These are phyloP conservation scores for Rosa chinensis DNA, from an alignment of 306 rosid genomes.

Conservation along the genomic window DNA sequence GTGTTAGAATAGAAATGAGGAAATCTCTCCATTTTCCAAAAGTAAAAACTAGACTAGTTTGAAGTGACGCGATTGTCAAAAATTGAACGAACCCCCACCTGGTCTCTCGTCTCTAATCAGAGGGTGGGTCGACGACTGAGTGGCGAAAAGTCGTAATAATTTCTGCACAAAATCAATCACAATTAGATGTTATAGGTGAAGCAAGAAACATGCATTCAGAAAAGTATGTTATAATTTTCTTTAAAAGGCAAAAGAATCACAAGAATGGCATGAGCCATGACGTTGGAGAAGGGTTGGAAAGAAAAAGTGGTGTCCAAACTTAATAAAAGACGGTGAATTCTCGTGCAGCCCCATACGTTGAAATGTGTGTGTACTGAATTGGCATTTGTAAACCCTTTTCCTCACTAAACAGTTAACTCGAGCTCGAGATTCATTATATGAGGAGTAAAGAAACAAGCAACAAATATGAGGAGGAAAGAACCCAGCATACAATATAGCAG, in stretches of 20 bases:
- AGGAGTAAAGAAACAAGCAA: constrained; percentile 40
- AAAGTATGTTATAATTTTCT: constrained; percentile 19
- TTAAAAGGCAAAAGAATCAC: constrained; percentile 55
- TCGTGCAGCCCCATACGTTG: constrained; percentile 45
- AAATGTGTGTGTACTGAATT: constrained; percentile 18
- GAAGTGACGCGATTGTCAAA: constrained; percentile 21
- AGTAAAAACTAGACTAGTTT: constrained; percentile 16
- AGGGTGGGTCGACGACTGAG: constrained; percentile 37
- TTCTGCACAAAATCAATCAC: constrained; percentile 48
- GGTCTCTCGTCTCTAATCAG: constrained; percentile 38
- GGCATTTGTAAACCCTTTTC: neutral
- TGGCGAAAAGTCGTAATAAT: constrained; percentile 43
- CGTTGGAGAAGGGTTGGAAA: constrained; percentile 27
- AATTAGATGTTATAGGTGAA: constrained; percentile 28
- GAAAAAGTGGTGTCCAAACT: constrained; percentile 31
- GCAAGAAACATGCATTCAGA: constrained; percentile 20
- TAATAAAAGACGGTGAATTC: constrained; percentile 27
- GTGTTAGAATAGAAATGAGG: constrained; percentile 16
- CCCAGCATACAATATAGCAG: neutral
- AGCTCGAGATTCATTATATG: constrained; percentile 27
- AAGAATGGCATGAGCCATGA: constrained; percentile 62
- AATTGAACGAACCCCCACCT: constrained; percentile 47
- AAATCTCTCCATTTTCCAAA: constrained; percentile 26
- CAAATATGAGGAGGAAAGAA: too few species aligned
- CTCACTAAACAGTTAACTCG: constrained; percentile 19